Percentiles rank a stretch among this genome's conserved stretches.
phyloP scores from a whole-genome alignment of 2,329 filamentous ascomycete genomes.

The Fusarium humuli region DNA sequence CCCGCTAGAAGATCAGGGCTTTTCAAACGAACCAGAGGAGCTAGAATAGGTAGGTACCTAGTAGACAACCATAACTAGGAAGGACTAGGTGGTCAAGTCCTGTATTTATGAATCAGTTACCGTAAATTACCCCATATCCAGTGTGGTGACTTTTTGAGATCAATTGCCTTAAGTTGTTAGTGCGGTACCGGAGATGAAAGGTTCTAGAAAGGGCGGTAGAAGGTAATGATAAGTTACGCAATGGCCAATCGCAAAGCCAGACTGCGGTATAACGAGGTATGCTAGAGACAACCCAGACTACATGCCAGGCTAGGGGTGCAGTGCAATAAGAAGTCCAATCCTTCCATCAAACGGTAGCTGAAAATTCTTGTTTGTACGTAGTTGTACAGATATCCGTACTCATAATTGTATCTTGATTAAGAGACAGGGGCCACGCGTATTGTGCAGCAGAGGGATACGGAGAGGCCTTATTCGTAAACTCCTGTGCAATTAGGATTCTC shows the following conservation, averaged over 20 bases:
- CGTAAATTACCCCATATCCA: conserved; percentile 3
- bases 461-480: background rate
- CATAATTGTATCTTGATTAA: background rate
- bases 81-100: background rate
- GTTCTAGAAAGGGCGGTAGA: conserved; percentile 44
- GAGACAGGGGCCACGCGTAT: background rate
- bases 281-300: background rate
- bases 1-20: conserved; percentile 15
- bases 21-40: conserved; percentile 1
- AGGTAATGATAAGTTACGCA: conserved; percentile 16
- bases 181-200: conserved; percentile 38
- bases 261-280: conserved; percentile 9
- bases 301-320: background rate
- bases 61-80: background rate
- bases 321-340: background rate
- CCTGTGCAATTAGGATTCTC: background rate
- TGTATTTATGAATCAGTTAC: background rate
- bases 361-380: background rate
- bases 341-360: background rate
- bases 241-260: conserved; percentile 30
- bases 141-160: conserved; percentile 11
- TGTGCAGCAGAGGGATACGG: background rate
- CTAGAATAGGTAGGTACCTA: background rate
- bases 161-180: conserved; percentile 4
- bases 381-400: background rate